Evolutionary conservation across 306 rosid genomes (phyloP), one percentile per base, ranked within the genome.

Genomic region (Inga laurina): DNA sequence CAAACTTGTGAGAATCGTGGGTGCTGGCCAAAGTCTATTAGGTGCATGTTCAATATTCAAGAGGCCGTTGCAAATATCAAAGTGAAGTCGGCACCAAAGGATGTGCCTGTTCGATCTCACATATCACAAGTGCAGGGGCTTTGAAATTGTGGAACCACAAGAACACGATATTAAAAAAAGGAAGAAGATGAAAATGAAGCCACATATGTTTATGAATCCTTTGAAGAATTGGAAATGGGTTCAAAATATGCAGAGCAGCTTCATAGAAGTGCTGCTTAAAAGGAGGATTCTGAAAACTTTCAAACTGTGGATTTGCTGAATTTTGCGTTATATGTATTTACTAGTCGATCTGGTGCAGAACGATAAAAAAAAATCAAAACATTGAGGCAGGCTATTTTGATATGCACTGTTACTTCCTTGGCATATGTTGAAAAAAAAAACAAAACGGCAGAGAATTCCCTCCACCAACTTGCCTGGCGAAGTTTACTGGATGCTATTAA

Each of bases 391-490:
- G 32, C 32, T 32, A 32, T 32, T 32, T 2, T 32, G 32, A 32
- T 32, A 2, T 32, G 32, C 32, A 32, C 32, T 1, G 32, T 32
- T 32, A 32, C 32, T 88, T 98, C 99, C 71, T 90, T 98, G 16
- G 86, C 86, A 45, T 91, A 81, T 52, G 97, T 92, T 64, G 97
- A 92, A 92, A 96, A 88, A 90, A 92, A 32, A n/a, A n/a, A n/a
- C n/a, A n/a, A n/a, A n/a, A n/a, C n/a, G 98, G 66, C 97, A 93
- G 84, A 86, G 94, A 77, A 62, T 94, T 88, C 97, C 98, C 19
- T 84, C 97, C 59, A 82, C 22, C 65, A 85, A 88, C 82, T 34
- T 67, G 4, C 79, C 88, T 45, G 82, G 89, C 79, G 94, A 91
- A 89, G 96, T 79, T 84, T 90, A 84, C 85, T 93, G 84, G 86